Percentiles rank a stretch among this genome's conserved stretches.
Evolutionary conservation across 2,329 filamentous ascomycete species (phyloP).

Genomic region (Albifimbria verrucaria): DNA sequence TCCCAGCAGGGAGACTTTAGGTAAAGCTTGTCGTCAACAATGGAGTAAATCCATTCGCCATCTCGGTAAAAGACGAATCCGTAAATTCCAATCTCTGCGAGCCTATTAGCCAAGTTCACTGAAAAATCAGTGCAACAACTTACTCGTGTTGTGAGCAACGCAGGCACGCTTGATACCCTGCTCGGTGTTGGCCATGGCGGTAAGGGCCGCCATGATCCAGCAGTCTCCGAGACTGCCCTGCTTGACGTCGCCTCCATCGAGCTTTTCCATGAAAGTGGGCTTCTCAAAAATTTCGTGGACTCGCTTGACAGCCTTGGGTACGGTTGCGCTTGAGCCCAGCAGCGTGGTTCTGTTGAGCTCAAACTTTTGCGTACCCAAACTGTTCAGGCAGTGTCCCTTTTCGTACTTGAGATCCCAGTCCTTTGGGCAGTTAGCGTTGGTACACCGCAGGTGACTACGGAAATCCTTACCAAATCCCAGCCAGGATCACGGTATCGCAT

Average conservation of each 20-base stretch:
- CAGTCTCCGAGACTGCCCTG: conserved; percentile 78
- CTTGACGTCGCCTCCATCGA: conserved; percentile 71
- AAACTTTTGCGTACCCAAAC: conserved; percentile 48
- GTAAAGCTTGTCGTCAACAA: conserved; percentile 88
- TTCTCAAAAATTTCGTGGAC: conserved; percentile 72
- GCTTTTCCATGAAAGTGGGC: conserved; percentile 63
- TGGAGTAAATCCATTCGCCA: conserved; percentile 88
- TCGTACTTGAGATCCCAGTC: conserved; percentile 68
- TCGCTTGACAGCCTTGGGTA: conserved; percentile 74
- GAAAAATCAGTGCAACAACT: conserved; percentile 16
- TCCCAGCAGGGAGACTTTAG: conserved; percentile 81
- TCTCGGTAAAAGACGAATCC: conserved; percentile 88
- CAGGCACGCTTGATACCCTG: conserved; percentile 70
- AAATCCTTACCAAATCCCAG: conserved; percentile 49
- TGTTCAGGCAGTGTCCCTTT: conserved; percentile 53
- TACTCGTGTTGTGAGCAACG: conserved; percentile 66
- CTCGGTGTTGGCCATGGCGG: conserved; percentile 70
- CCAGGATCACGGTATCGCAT: conserved; percentile 72
- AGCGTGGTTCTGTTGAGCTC: conserved; percentile 45
- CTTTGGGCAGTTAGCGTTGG: conserved; percentile 28
- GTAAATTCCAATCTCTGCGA: conserved; percentile 68
- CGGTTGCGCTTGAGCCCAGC: conserved; percentile 42
- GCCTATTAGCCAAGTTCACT: conserved; percentile 7
- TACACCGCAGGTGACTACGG: background rate
- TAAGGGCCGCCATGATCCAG: conserved; percentile 78